Evolutionary conservation across 805 yeast genomes (phyloP), one percentile per base, ranked within the genome.

Genomic region (Candida ovalis): DNA sequence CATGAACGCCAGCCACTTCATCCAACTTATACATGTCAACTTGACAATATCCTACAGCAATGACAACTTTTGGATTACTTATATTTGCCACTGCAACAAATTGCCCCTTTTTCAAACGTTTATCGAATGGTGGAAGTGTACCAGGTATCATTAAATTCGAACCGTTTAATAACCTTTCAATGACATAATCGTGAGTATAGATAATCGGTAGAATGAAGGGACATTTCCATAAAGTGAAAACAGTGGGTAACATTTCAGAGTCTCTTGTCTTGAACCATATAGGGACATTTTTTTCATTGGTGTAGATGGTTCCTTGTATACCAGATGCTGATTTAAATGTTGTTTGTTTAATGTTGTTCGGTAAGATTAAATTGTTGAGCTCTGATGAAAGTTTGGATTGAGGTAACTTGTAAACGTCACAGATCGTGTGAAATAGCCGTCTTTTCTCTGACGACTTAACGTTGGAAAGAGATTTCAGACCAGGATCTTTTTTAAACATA

Each of bases 101-200:
- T 0, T 74, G 59, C 0, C 89, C 95, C 41, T 66, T 67, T 2
- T 53, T 57, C 4, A 77, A 71, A 4, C 74, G 55, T 0, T 54
- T 40, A 42, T 84, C 87, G 56, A 86, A 82, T 1, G 84, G 84
- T 0, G 81, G 78, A 4, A 76, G 60, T 4, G 81, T 75, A 0
- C 95, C 95, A 2, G 90, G 86, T 30, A 85, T 70, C 90, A 86
- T 86, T 52, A 87, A 66, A 57, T 86, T 78, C 0, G 98, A 97
- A 12, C 97, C 97, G 49, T 79, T 80, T 28, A 74, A 68, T n/a
- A 90, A 67, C 12, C 80, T 78, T 43, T 77, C 83, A 17, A 92
- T 74, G 1, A 92, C 96, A 55, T 76, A 79, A 12, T 78, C 78
- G 61, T 88, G 90, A 0, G 97, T 91, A 48, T 71, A 67, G 2